These are phyloP conservation scores for Xerocomellus chrysenteron DNA, from an alignment of 768 basidiomycete species.

Conservation along the genomic window DNA sequence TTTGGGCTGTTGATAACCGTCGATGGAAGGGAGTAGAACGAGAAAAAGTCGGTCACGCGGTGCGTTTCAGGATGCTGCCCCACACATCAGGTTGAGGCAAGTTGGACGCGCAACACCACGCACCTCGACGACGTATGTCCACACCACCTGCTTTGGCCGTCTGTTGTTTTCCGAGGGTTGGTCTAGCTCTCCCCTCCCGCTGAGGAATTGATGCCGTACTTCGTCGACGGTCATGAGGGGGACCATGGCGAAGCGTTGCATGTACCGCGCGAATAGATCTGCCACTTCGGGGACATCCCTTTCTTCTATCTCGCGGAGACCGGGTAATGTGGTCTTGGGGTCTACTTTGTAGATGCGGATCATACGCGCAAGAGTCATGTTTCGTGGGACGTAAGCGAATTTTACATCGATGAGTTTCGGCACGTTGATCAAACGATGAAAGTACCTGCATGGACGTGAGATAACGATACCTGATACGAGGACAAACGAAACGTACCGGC, in stretches of 20 bases:
- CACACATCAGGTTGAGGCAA: background rate
- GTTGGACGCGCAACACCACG: constrained; percentile 29
- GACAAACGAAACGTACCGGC: constrained; percentile 50
- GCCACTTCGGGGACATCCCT: constrained; percentile 70
- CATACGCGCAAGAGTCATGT: constrained; percentile 90
- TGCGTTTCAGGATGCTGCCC: constrained; percentile 75
- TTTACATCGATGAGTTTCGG: constrained; percentile 88
- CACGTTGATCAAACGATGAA: constrained; percentile 88
- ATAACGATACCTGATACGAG: background rate
- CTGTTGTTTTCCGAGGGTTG: constrained; percentile 36
- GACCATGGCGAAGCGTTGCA: constrained; percentile 82
- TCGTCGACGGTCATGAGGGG: constrained; percentile 78
- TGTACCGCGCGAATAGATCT: constrained; percentile 71
- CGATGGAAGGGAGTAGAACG: constrained; percentile 95
- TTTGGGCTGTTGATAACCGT: constrained; percentile 81
- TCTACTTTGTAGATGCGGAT: constrained; percentile 73
- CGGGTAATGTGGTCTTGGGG: constrained; percentile 47
- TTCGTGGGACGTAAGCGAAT: constrained; percentile 85
- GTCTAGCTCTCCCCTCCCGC: constrained; percentile 65
- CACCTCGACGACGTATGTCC: constrained; percentile 95
- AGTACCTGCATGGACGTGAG: constrained; percentile 57
- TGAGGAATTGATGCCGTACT: constrained; percentile 82
- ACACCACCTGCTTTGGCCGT: constrained; percentile 83
- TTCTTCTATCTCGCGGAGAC: constrained; percentile 87
- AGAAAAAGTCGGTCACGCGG: constrained; percentile 92